Evolutionary conservation across 2,329 filamentous ascomycete genomes (phyloP), one percentile per base, ranked within the genome.

Genomic region (Orbilia oligospora): DNA sequence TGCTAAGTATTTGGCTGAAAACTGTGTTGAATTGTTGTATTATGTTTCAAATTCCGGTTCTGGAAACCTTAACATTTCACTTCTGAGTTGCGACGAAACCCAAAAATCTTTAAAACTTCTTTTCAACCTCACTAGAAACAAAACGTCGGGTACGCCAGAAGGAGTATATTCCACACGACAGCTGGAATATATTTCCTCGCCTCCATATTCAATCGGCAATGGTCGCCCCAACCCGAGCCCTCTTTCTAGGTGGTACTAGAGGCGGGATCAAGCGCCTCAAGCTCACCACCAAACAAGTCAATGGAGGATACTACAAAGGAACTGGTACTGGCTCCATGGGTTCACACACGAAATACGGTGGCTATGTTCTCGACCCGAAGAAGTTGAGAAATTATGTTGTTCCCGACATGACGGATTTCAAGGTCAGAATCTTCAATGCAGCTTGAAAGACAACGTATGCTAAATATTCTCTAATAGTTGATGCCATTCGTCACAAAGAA

Each of bases 241-340:
- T 97, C 82, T 88, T 88, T 82, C 87, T 90, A 5, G 68, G 75
- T n/a, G 75, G 75, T 48, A 78, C 75, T 4, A 78, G 41, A 30
- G 44, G 33, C 84, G 88, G 89, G 73, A 89, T 93, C 83, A 89
- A 91, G 85, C 93, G 95, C 83, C 87, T 94, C 76, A 88, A 89
- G 67, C 89, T 99, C 83, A 97, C 93, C 12, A 97, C 95, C 81
- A 99, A 99, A 86, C 91, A 96, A 85, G 91, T 95, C 84, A 92
- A 92, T 84, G 93, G 93, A 84, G 95, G 94, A 81, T 99, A 91
- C 89, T 99, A 99, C 90, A 98, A 98, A 88, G 96, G 96, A 84
- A 97, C 92, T 82, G 89, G 94, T 56, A 91, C 93, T 0, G 96
- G 96, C 0, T 90, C 92, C 49, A 94, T 97, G 90, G 96, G 96